Evolutionary conservation across 2,329 filamentous ascomycete species (phyloP), one percentile per base, ranked within the genome.

Genomic region (Pseudogymnoascus sp.): DNA sequence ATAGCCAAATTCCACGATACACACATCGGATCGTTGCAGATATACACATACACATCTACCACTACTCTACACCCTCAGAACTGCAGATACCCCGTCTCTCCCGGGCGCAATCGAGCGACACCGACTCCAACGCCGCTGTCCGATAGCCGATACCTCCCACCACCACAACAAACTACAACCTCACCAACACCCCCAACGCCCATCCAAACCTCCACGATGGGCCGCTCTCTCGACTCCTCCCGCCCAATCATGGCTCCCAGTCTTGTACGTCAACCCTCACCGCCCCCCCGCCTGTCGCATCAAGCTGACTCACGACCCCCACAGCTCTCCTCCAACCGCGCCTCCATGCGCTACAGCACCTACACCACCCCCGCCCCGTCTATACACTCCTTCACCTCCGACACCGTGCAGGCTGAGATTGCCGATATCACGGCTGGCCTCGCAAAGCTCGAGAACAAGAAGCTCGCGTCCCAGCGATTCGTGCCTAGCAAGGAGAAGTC

Each of bases 361-460:
- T 78, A 82, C 69, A 81, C 78, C 69, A 75, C 75, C 53, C 74
- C 75, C 46, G 80, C 78, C 59, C 75, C 72, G 53, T 65, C 72
- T 61, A 66, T 69, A 31, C 72, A 70, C 10, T 69, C 68, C 33
- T 65, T 68, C 59, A 70, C 66, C 59, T 69, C 72, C 62, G 73
- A 71, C 24, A 71, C 70, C 7, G 72, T 72, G 1, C 68, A 70
- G 11, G 68, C 72, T 64, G 73, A 75, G 62, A 86, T 90, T 76
- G 84, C 82, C 72, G 81, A 85, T 64, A 85, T 88, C 74, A 83
- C 84, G 66, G 82, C 85, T 59, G 82, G 84, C 41, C 78, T 90
- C 63, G 83, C 88, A 66, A 85, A 88, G 69, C 82, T 91, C 66
- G 85, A 89, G 69, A 88, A 89, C 76, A 86, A 87, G 73, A 84